Evolutionary conservation across 2,329 filamentous ascomycete genomes (phyloP), one percentile per base, ranked within the genome.

Genomic region (Endoconidiophora laricicola): DNA sequence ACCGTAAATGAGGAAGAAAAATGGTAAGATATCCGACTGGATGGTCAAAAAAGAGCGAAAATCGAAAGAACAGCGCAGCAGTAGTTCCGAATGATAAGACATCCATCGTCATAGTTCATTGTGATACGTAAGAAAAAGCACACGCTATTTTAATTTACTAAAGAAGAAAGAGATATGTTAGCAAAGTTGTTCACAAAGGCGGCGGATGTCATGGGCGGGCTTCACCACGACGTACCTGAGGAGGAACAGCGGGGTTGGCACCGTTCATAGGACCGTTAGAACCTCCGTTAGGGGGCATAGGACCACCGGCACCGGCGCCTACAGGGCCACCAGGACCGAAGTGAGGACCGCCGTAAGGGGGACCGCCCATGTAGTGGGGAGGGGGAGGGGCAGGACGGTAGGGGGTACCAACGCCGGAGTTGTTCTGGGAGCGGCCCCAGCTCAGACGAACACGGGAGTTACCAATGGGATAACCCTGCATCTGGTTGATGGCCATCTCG

Each of bases 401-500:
- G 53, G 91, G 91, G 58, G 91, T 96, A 57, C 91, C 91, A 54
- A 94, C 91, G 52, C 91, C 91, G 55, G 90, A 96, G 74, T 98
- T 98, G 79, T 96, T 98, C 74, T 98, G 91, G 50, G 85, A 93
- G 56, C 91, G 85, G 56, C 91, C 91, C 91, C 91, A 98, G 65
- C 86, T 94, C 58, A 98, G 77, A 60, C 91, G 87, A 54, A 98
- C 91, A 57, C 91, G 87, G 44, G 90, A 96, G 74, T 98, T 98
- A 50, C 91, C 91, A 61, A 98, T 98, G 22, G 91, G 91, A 65
- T 98, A 98, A 54, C 91, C 91, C 69, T 98, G 91, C 91, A 98
- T 98, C 70, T 98, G 91, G 71, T 98, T 98, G 76, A 98, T 98
- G 58, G 91, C 91, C 91, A 98, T 98, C 71, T 98, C 91, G 12